Conservation (phyloP, 1,139 yeast genomes). For the Nadsonia starkeyi-henricii region DNA sequence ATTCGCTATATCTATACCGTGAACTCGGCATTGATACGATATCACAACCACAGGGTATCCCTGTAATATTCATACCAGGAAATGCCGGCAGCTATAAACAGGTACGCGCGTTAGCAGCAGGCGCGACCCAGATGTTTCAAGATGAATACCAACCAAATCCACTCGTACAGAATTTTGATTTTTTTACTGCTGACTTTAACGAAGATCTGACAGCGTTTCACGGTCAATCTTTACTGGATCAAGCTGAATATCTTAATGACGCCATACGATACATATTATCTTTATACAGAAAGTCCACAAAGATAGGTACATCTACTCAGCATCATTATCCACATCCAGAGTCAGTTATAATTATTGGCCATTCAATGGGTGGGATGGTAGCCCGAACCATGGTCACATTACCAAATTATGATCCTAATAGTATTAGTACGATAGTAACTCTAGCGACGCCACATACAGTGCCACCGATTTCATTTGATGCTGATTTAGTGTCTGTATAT, state of each 20-base stretch:
- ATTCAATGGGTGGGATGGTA: conserved; percentile 85
- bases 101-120: conserved; percentile 79
- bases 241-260: conserved; percentile 85
- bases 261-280: conserved; percentile 65
- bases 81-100: conserved; percentile 93
- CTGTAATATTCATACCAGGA: conserved; percentile 89
- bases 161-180: conserved; percentile 34
- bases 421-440: conserved; percentile 62
- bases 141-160: conserved; percentile 4
- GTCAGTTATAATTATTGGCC: conserved; percentile 59
- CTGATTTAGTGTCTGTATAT: conserved; percentile 55
- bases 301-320: too few species aligned
- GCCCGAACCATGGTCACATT: conserved; percentile 64
- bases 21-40: conserved; percentile 35
- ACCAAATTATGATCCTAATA: conserved; percentile 47
- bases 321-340: conserved; percentile 25
- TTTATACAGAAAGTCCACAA: conserved; percentile 32
- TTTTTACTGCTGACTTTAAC: conserved; percentile 83
- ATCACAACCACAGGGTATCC: conserved; percentile 46
- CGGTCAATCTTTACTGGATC: conserved; percentile 85
- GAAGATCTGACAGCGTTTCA: conserved; percentile 96
- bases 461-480: conserved; percentile 76
- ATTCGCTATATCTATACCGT: conserved; percentile 62
- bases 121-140: conserved; percentile 45
- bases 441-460: conserved; percentile 76